These are phyloP conservation scores for Clathrus columnatus DNA, from an alignment of 768 basidiomycete species.

Conservation along the genomic window DNA sequence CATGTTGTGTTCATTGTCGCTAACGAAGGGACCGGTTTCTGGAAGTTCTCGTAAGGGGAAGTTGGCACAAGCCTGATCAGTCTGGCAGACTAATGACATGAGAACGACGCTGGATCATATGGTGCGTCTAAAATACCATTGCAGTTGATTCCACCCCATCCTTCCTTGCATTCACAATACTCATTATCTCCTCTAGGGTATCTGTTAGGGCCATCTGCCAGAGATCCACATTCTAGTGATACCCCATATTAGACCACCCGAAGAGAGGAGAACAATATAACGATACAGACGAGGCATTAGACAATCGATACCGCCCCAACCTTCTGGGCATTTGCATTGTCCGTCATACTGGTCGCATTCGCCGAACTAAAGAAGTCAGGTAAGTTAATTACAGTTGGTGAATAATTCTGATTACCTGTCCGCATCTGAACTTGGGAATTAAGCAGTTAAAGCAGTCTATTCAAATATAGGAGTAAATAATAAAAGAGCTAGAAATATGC, in stretches of 20 bases:
- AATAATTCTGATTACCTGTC: conserved; percentile 38
- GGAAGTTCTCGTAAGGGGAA: conserved; percentile 57
- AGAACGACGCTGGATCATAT: not conserved
- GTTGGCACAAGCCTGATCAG: conserved; percentile 64
- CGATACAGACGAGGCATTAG: conserved; percentile 72
- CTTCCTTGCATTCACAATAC: conserved; percentile 83
- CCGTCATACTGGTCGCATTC: conserved; percentile 88
- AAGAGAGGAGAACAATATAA: not conserved
- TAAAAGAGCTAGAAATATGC: not conserved
- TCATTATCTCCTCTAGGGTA: conserved; percentile 68
- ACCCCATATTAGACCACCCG: not conserved
- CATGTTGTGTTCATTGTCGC: conserved; percentile 50
- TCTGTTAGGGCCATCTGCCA: conserved; percentile 83
- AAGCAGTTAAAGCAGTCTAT: conserved; percentile 85
- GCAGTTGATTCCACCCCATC: conserved; percentile 95
- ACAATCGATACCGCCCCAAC: conserved; percentile 98
- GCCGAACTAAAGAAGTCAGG: conserved; percentile 41
- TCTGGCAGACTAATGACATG: conserved; percentile 64
- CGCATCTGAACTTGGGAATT: conserved; percentile 84
- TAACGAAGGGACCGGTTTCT: conserved; percentile 22
- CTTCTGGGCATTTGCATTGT: conserved; percentile 92
- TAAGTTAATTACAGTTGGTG: not conserved
- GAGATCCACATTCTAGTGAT: conserved; percentile 81
- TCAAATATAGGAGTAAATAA: not conserved
- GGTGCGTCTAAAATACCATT: conserved; percentile 59